These are phyloP conservation scores for Aspergillus chevalieri DNA, from an alignment of 2,329 filamentous ascomycete species.

Conservation along the genomic window DNA sequence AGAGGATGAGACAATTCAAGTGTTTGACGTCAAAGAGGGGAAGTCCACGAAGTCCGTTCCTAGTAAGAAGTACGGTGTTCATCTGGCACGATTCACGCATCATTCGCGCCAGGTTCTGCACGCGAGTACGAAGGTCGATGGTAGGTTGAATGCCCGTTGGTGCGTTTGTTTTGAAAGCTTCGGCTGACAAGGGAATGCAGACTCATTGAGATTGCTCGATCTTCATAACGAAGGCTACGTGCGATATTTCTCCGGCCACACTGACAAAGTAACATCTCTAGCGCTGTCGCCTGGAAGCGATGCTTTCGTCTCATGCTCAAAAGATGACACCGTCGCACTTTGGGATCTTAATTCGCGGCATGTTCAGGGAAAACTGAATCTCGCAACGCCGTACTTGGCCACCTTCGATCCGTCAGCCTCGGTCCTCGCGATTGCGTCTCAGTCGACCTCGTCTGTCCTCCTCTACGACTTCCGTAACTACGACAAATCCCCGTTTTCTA, in stretches of 20 bases:
- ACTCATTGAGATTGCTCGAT: conserved; percentile 80
- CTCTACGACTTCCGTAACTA: conserved; percentile 93
- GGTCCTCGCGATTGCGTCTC: conserved; percentile 83
- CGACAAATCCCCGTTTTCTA: conserved; percentile 81
- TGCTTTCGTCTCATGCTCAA: conserved; percentile 84
- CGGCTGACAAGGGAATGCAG: conserved; percentile 17
- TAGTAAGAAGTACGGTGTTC: conserved; percentile 94
- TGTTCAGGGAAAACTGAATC: conserved; percentile 70
- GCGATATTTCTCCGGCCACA: conserved; percentile 91
- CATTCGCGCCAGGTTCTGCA: conserved; percentile 87
- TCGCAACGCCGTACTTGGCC: conserved; percentile 73
- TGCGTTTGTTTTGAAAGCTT: neutral
- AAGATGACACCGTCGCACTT: conserved; percentile 83
- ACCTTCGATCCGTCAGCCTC: conserved; percentile 89
- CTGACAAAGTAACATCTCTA: conserved; percentile 74
- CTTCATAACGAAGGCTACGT: conserved; percentile 91
- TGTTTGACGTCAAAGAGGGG: conserved; percentile 90
- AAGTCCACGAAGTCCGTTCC: conserved; percentile 82
- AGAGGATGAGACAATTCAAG: conserved; percentile 89
- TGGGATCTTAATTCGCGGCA: conserved; percentile 83
- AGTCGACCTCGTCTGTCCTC: conserved; percentile 69
- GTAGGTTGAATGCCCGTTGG: conserved; percentile 40
- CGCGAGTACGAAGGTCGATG: conserved; percentile 89
- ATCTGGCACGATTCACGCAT: conserved; percentile 90
- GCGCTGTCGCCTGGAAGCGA: conserved; percentile 80